A percentile compares a stretch with the other conserved stretches of the same genome.
Evolutionary conservation across 23 red algal species (phyloP).

Genomic region (Pyropia haitanensis): DNA sequence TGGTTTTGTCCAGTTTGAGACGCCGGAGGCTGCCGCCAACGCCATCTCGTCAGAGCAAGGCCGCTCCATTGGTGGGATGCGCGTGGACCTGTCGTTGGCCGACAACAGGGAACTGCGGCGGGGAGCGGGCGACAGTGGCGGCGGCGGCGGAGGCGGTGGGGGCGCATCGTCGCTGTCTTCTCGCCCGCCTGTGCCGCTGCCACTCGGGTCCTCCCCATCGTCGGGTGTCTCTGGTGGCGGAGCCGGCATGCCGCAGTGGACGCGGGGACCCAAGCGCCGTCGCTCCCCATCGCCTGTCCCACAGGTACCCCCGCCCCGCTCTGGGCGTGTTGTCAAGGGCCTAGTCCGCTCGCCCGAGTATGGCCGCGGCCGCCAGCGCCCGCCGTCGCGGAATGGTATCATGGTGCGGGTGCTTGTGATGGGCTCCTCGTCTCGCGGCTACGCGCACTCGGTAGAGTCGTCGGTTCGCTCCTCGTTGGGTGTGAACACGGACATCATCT

Average conservation of each 20-base stretch:
- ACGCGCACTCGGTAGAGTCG: constrained; percentile 54
- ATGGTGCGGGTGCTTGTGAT: constrained; percentile 76
- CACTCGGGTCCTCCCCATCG: no score
- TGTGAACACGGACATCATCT: constrained; percentile 47
- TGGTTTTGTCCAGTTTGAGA: constrained; percentile 89
- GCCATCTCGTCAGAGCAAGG: constrained; percentile 79
- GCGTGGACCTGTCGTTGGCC: constrained; percentile 72
- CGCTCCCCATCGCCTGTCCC: constrained; percentile 14
- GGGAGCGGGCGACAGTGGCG: constrained; percentile 13
- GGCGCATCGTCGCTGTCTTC: background rate
- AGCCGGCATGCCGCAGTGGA: background rate
- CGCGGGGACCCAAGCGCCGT: constrained; percentile 33
- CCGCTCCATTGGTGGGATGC: constrained; percentile 69
- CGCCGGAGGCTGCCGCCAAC: constrained; percentile 39
- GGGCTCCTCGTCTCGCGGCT: constrained; percentile 51
- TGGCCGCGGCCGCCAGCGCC: constrained; percentile 22
- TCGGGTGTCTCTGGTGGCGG: no score
- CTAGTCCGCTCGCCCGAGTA: constrained; percentile 41
- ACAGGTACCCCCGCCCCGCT: no score
- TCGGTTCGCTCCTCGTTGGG: constrained; percentile 52
- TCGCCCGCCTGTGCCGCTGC: no score
- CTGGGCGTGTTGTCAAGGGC: constrained; percentile 14
- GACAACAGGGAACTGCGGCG: constrained; percentile 68
- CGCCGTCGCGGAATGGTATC: constrained; percentile 50
- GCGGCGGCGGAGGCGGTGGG: constrained; percentile 3